These are phyloP conservation scores for Cydonia oblonga DNA, from an alignment of 331 rosid genomes.

Conservation along the genomic window DNA sequence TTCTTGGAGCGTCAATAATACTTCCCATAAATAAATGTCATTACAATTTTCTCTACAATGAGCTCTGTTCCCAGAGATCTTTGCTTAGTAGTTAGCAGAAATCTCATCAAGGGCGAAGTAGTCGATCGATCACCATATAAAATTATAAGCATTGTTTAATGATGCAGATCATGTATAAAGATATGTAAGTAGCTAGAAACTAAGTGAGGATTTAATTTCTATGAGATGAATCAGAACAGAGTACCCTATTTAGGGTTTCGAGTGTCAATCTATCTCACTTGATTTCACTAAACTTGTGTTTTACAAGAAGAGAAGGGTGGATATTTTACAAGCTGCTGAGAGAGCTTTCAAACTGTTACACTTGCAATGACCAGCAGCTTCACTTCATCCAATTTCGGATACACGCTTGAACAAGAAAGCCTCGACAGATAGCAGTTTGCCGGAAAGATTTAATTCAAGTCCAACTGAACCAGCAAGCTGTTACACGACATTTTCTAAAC, in stretches of 20 bases:
- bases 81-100: neutral
- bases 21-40: neutral
- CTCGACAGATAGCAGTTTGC: neutral
- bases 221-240: neutral
- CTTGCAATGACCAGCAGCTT: neutral
- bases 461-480: slow-evolving; percentile 25
- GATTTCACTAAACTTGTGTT: neutral
- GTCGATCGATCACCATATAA: neutral
- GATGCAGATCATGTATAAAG: neutral
- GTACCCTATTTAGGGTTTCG: neutral
- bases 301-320: neutral
- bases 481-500: neutral
- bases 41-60: neutral
- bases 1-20: too few species aligned
- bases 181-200: neutral
- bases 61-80: neutral
- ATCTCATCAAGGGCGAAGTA: neutral
- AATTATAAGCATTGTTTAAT: neutral
- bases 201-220: neutral
- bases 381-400: neutral
- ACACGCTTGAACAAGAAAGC: neutral
- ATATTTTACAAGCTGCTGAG: neutral
- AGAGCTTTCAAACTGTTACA: neutral
- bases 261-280: neutral
- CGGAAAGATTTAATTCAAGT: neutral